Conservation (phyloP, 495 filamentous ascomycete genomes). For the Aspergillus biplanus region DNA sequence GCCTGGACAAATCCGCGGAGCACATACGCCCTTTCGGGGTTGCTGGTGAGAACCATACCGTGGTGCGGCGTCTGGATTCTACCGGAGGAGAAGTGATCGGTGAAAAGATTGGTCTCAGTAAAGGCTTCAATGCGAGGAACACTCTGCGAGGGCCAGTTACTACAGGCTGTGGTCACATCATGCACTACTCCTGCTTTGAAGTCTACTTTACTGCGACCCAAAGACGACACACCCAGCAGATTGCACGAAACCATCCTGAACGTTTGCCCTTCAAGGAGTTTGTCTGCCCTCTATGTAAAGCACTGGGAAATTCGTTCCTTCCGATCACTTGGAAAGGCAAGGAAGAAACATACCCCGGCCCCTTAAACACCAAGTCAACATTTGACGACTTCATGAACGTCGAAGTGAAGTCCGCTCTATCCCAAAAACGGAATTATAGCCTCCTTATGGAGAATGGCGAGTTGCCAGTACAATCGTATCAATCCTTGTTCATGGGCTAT, state of each 20-base stretch:
- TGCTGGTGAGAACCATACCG: constrained; percentile 78
- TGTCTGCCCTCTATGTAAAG: constrained; percentile 97
- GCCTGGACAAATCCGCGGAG: constrained; percentile 82
- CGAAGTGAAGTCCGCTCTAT: constrained; percentile 36
- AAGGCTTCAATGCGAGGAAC: constrained; percentile 76
- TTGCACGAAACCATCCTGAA: constrained; percentile 91
- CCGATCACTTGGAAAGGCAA: constrained; percentile 96
- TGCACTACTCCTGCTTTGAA: constrained; percentile 97
- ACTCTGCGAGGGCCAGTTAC: constrained; percentile 78
- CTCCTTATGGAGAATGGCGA: constrained; percentile 48
- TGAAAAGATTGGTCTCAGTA: constrained; percentile 82
- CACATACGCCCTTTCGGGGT: constrained; percentile 85
- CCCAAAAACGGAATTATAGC: constrained; percentile 40
- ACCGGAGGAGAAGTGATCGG: constrained; percentile 68
- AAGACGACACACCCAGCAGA: constrained; percentile 84
- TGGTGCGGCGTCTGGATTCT: constrained; percentile 73
- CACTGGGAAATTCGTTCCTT: constrained; percentile 91
- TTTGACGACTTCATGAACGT: constrained; percentile 62
- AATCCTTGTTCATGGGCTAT: constrained; percentile 67
- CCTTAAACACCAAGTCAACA: constrained; percentile 55
- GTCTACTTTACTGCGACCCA: constrained; percentile 80
- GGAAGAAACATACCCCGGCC: constrained; percentile 75
- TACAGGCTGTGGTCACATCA: constrained; percentile 94
- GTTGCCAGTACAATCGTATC: constrained; percentile 43
- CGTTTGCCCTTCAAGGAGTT: constrained; percentile 78